phyloP scores from a whole-genome alignment of 2,329 filamentous ascomycete genomes.

The Sphaceloma murrayae region DNA sequence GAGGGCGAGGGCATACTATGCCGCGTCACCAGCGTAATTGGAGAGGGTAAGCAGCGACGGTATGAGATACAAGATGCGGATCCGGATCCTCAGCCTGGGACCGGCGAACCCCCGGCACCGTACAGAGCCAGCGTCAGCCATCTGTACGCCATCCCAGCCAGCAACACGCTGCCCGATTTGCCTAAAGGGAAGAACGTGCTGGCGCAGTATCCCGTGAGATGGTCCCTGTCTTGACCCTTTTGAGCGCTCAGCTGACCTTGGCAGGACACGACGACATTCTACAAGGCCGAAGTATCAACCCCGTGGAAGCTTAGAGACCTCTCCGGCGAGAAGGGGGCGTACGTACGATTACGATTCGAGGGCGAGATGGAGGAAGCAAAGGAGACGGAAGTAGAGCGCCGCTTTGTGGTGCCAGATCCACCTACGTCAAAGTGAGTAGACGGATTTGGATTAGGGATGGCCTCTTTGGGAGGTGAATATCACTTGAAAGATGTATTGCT shows the following conservation, averaged over 20 bases:
- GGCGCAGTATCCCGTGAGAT: conserved; percentile 37
- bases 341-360: conserved; percentile 39
- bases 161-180: conserved; percentile 35
- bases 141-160: conserved; percentile 36
- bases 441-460: too few relatives aligned
- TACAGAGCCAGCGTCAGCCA: conserved; percentile 40
- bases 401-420: conserved; percentile 35
- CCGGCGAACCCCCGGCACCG: conserved; percentile 25
- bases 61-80: conserved; percentile 46
- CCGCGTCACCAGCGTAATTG: conserved; percentile 42
- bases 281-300: conserved; percentile 41
- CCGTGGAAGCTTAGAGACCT: conserved; percentile 33
- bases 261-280: conserved; percentile 43
- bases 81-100: conserved; percentile 31
- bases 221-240: too few relatives aligned
- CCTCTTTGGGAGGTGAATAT: too few relatives aligned
- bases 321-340: conserved; percentile 24
- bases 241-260: background rate
- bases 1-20: conserved; percentile 46
- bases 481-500: too few relatives aligned
- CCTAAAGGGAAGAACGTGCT: conserved; percentile 37
- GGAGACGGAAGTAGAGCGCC: conserved; percentile 41
- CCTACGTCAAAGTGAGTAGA: conserved; percentile 10
- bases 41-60: conserved; percentile 44
- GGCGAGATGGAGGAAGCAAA: conserved; percentile 39